These are phyloP conservation scores for Botrytis fragariae DNA, from an alignment of 2,329 filamentous ascomycete genomes.

Conservation along the genomic window DNA sequence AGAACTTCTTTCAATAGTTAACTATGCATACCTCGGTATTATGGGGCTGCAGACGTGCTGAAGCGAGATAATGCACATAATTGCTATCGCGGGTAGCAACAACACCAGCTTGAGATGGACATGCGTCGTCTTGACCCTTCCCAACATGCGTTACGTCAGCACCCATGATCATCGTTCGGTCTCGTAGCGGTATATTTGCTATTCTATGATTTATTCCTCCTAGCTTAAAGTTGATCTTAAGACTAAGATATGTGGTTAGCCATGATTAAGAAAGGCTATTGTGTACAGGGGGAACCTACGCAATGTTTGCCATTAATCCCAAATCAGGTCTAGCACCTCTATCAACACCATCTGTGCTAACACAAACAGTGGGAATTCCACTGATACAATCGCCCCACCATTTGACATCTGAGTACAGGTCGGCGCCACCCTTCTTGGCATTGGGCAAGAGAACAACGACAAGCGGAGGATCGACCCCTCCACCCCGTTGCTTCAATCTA, in stretches of 20 bases:
- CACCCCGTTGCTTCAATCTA: background rate
- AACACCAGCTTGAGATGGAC: constrained; percentile 74
- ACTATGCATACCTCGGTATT: constrained; percentile 63
- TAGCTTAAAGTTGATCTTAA: background rate
- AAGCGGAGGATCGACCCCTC: background rate
- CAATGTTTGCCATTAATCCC: too few relatives aligned
- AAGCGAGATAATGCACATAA: constrained; percentile 72
- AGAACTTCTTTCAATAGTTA: too few relatives aligned
- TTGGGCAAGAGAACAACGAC: background rate
- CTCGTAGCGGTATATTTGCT: too few relatives aligned
- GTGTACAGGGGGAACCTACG: too few relatives aligned
- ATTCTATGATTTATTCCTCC: background rate
- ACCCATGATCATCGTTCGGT: constrained; percentile 49
- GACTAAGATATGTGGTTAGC: background rate
- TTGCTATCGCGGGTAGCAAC: constrained; percentile 68
- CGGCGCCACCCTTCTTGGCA: background rate
- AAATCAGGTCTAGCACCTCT: too few relatives aligned
- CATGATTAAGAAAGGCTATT: too few relatives aligned
- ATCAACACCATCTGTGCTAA: background rate
- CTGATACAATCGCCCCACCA: background rate
- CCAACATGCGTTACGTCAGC: constrained; percentile 87
- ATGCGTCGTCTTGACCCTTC: constrained; percentile 49
- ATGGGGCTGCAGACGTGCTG: constrained; percentile 67
- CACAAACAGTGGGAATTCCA: background rate
- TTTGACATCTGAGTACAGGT: background rate